Evolutionary conservation across 2,329 filamentous ascomycete species (phyloP).

Genomic region (Penicillium aurantiogriseum): DNA sequence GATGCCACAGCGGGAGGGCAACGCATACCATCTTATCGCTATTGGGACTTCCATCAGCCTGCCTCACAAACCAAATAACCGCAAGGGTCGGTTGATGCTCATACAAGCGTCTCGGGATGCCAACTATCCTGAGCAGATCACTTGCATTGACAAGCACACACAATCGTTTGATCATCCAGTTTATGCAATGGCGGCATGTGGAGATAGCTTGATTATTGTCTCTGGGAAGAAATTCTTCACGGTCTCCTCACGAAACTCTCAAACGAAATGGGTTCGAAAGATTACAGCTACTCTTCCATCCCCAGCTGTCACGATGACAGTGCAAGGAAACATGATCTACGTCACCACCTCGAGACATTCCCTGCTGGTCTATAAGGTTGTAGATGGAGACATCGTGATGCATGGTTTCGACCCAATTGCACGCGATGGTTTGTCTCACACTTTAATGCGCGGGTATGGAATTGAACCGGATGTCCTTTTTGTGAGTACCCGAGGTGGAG

Average conservation of each 20-base stretch:
- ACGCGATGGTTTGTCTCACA: constrained; percentile 35
- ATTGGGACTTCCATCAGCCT: constrained; percentile 39
- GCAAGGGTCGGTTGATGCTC: constrained; percentile 40
- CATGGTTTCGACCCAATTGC: constrained; percentile 36
- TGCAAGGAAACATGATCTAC: constrained; percentile 49
- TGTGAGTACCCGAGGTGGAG: constrained; percentile 53
- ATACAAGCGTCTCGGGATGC: constrained; percentile 34
- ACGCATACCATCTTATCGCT: constrained; percentile 42
- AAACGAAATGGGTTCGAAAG: constrained; percentile 43
- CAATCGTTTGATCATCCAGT: constrained; percentile 40
- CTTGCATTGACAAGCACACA: constrained; percentile 38
- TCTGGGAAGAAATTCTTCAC: constrained; percentile 46
- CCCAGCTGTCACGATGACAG: constrained; percentile 51
- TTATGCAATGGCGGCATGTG: constrained; percentile 57
- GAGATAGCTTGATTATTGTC: constrained; percentile 46
- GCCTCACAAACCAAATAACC: constrained; percentile 17
- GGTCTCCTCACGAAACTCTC: constrained; percentile 43
- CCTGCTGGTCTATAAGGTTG: constrained; percentile 48
- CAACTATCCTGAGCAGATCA: constrained; percentile 28
- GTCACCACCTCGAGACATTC: constrained; percentile 57
- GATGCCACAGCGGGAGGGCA: constrained; percentile 35
- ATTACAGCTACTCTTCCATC: constrained; percentile 47
- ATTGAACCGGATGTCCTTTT: constrained; percentile 48
- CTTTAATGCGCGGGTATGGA: constrained; percentile 34
- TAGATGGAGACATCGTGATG: constrained; percentile 34